Percentiles rank a stretch among this genome's conserved stretches.
phyloP scores from a whole-genome alignment of 306 rosid species.

The Sindora glabra region DNA sequence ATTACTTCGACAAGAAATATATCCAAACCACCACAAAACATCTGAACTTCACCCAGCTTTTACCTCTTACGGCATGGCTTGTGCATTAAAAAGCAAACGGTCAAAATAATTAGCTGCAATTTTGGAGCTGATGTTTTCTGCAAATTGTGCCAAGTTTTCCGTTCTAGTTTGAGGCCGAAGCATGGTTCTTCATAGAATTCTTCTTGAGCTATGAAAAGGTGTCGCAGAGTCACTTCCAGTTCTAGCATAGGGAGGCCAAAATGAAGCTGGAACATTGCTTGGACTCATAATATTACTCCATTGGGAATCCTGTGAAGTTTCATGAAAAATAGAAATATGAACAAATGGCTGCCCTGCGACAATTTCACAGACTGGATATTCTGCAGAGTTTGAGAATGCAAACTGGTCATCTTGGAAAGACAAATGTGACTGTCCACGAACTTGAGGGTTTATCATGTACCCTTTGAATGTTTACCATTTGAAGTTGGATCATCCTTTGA shows the following conservation, averaged over 20 bases:
- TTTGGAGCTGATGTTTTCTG: too few relatives aligned
- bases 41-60: too few relatives aligned
- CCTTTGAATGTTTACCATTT: too few relatives aligned
- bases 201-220: neutral
- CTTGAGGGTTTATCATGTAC: too few relatives aligned
- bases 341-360: neutral
- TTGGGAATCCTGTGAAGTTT: neutral
- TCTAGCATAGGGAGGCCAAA: neutral
- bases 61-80: too few relatives aligned
- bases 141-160: neutral
- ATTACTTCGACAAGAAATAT: too few relatives aligned
- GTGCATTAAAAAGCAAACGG: too few relatives aligned
- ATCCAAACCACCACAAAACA: too few relatives aligned
- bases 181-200: neutral
- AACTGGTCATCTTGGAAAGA: neutral
- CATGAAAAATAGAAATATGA: neutral
- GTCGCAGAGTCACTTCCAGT: neutral
- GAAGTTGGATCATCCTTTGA: too few relatives aligned
- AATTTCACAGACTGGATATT: neutral
- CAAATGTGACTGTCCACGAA: too few relatives aligned
- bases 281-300: neutral
- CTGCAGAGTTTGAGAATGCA: neutral
- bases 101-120: too few relatives aligned
- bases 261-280: neutral
- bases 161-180: neutral